Evolutionary conservation across 176 grass and related monocot species (phyloP).

Genomic region (Hsuehochloa calcarea): DNA sequence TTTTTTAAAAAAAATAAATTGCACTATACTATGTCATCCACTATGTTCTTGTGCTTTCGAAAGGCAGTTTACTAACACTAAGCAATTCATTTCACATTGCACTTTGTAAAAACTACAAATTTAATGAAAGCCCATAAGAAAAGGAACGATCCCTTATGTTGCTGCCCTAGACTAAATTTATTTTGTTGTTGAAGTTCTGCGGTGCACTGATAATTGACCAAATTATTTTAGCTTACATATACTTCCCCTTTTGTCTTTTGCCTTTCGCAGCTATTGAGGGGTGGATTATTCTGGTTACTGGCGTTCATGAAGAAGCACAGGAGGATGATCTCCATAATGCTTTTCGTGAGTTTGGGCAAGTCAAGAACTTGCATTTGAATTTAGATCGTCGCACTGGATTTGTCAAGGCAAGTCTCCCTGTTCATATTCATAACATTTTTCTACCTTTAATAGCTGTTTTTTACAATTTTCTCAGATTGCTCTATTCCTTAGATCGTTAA

Average conservation of each 20-base stretch:
- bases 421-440: not conserved
- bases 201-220: not conserved
- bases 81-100: not conserved
- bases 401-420: constrained; percentile 39
- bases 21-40: not conserved
- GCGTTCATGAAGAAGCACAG: constrained; percentile 65
- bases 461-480: not conserved
- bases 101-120: not conserved
- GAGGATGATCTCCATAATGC: constrained; percentile 65
- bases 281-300: constrained; percentile 63
- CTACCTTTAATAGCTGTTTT: not conserved
- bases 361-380: constrained; percentile 74
- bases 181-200: not conserved
- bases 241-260: not conserved
- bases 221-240: not conserved
- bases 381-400: constrained; percentile 64
- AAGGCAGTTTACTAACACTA: not conserved
- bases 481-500: not conserved
- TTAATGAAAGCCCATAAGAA: not conserved
- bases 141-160: not conserved
- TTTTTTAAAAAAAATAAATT: not conserved
- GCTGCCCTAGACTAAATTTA: not conserved
- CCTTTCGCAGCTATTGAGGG: constrained; percentile 52
- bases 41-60: not conserved
- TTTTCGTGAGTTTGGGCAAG: constrained; percentile 62